phyloP scores from a whole-genome alignment of 1,284 basidiomycete species.

The Apiotrichum veenhuisii region DNA sequence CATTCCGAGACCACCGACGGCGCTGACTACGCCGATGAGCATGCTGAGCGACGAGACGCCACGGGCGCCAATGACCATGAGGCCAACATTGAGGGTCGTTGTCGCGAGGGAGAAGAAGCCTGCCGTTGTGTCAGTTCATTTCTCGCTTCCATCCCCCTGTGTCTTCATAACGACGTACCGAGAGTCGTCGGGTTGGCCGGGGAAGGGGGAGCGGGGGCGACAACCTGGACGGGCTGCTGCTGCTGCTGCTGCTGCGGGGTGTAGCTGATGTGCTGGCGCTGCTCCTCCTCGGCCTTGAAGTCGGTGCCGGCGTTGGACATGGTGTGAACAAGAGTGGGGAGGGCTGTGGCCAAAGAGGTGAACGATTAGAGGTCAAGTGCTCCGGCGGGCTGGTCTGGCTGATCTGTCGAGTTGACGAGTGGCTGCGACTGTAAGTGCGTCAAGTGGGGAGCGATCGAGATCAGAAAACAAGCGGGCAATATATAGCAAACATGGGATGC shows the following conservation, averaged over 20 bases:
- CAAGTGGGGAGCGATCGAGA: too few species aligned
- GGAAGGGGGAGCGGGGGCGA: background rate
- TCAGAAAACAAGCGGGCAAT: too few species aligned
- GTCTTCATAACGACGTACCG: background rate
- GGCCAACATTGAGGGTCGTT: slow-evolving; percentile 15
- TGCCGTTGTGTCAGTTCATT: background rate
- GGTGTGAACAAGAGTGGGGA: too few species aligned
- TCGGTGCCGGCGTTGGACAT: background rate
- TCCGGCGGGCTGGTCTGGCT: too few species aligned
- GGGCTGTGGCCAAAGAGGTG: too few species aligned
- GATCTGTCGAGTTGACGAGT: too few species aligned
- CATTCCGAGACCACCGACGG: slow-evolving; percentile 18
- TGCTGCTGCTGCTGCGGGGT: background rate
- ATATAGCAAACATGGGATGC: too few species aligned
- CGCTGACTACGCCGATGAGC: slow-evolving; percentile 11
- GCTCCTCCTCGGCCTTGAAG: slow-evolving; percentile 7
- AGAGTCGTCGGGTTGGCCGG: slow-evolving; percentile 7
- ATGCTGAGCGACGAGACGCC: slow-evolving; percentile 6
- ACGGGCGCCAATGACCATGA: slow-evolving; percentile 11
- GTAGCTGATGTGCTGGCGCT: background rate
- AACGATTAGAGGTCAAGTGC: too few species aligned
- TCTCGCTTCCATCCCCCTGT: too few species aligned
- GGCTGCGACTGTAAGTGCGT: too few species aligned
- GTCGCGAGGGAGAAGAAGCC: slow-evolving; percentile 17
- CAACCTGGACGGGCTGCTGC: background rate